phyloP scores from a whole-genome alignment of 23 red algal genomes.

The Pyropia haitanensis region DNA sequence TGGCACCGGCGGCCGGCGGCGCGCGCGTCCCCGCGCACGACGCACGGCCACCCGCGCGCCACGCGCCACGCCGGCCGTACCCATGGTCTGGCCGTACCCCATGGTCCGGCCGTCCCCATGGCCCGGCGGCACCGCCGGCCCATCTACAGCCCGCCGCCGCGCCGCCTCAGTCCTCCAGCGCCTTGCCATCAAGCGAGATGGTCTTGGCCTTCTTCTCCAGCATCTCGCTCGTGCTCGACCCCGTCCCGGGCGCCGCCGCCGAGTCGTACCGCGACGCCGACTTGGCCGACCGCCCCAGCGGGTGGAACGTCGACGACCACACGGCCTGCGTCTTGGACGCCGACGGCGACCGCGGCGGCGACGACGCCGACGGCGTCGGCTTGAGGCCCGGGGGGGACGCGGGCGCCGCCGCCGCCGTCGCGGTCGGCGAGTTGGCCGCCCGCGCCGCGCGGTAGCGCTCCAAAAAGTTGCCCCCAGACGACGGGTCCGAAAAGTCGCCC shows the following conservation, averaged over 20 bases:
- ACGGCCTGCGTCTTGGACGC: not conserved
- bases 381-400: not conserved
- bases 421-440: not conserved
- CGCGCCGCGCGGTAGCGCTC: constrained; percentile 1
- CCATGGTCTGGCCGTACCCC: no score
- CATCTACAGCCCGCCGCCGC: no score
- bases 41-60: no score
- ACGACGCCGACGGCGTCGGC: not conserved
- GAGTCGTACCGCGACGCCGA: not conserved
- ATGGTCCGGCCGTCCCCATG: no score
- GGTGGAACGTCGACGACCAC: not conserved
- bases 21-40: no score
- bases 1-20: no score
- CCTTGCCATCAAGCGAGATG: no score
- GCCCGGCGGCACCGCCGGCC: no score
- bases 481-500: not conserved
- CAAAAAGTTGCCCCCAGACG: not conserved
- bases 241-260: not conserved
- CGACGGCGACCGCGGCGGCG: not conserved
- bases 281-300: not conserved
- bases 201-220: not conserved
- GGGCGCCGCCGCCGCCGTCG: not conserved
- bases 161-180: no score
- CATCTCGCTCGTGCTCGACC: not conserved
- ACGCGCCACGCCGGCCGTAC: no score